These are phyloP conservation scores for Hypoxylon sp. DNA, from an alignment of 2,329 filamentous ascomycete genomes.

Conservation along the genomic window DNA sequence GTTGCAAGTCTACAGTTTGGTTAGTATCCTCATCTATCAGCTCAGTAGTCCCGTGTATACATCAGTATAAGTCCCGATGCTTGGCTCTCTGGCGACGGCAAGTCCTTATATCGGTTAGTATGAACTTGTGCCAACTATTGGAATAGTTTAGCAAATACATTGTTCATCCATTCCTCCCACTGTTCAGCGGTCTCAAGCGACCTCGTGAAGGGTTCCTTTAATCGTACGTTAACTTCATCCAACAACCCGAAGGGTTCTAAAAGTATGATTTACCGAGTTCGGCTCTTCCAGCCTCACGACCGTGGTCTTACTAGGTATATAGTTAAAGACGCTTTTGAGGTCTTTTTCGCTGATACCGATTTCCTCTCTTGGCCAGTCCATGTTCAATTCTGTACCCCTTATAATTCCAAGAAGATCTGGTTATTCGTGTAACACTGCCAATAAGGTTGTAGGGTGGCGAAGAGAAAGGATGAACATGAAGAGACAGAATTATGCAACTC, in stretches of 20 bases:
- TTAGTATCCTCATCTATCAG: no score
- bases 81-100: not conserved
- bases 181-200: conserved; percentile 12
- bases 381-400: no score
- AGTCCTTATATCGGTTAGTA: conserved; percentile 10
- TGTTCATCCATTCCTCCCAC: conserved; percentile 24
- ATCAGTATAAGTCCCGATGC: conserved; percentile 16
- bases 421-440: no score
- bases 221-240: not conserved
- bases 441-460: no score
- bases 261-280: no score
- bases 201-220: not conserved
- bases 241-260: no score
- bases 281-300: conserved; percentile 11
- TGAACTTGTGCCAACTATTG: no score
- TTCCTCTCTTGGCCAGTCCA: conserved; percentile 35
- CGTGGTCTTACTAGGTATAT: conserved; percentile 15
- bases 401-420: no score
- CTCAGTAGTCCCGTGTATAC: no score
- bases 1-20: conserved; percentile 11
- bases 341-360: conserved; percentile 17
- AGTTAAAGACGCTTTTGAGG: conserved; percentile 32
- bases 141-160: no score
- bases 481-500: no score
- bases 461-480: no score